phyloP scores from a whole-genome alignment of 1,284 basidiomycete genomes.

The Athelia sp. region DNA sequence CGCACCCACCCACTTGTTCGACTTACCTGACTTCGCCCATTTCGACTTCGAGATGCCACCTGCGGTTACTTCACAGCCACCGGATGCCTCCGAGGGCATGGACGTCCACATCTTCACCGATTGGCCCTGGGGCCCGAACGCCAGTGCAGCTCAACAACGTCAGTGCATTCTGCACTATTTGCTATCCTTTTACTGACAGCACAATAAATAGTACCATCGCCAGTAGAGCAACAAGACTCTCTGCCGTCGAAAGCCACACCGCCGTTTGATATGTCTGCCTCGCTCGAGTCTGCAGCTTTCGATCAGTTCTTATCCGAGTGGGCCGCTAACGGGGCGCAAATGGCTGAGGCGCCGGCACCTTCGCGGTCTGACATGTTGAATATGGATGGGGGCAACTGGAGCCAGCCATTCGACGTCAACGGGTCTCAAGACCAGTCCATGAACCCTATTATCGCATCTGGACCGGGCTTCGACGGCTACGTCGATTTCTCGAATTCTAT shows the following conservation, averaged over 20 bases:
- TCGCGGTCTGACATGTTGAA: no score
- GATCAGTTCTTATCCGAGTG: not conserved
- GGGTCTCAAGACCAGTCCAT: no score
- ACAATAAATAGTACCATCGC: no score
- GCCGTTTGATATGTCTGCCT: not conserved
- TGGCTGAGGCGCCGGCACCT: not conserved
- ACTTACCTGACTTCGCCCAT: constrained; percentile 11
- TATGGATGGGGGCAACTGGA: no score
- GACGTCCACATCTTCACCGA: constrained; percentile 15
- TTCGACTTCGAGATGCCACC: constrained; percentile 20
- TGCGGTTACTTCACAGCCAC: constrained; percentile 14
- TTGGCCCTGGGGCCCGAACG: not conserved
- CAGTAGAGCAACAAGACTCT: not conserved
- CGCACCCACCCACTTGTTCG: constrained; percentile 8
- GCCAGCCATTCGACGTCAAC: no score
- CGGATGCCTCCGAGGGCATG: constrained; percentile 13
- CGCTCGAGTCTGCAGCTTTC: not conserved
- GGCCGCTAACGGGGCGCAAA: not conserved
- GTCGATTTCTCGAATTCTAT: not conserved
- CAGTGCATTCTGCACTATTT: no score
- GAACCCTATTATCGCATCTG: not conserved
- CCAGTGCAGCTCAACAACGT: not conserved
- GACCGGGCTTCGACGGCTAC: not conserved
- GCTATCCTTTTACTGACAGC: no score
- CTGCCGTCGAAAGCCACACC: not conserved